Evolutionary conservation across 2,329 filamentous ascomycete genomes (phyloP).

Genomic region (Apiospora pterosperma): DNA sequence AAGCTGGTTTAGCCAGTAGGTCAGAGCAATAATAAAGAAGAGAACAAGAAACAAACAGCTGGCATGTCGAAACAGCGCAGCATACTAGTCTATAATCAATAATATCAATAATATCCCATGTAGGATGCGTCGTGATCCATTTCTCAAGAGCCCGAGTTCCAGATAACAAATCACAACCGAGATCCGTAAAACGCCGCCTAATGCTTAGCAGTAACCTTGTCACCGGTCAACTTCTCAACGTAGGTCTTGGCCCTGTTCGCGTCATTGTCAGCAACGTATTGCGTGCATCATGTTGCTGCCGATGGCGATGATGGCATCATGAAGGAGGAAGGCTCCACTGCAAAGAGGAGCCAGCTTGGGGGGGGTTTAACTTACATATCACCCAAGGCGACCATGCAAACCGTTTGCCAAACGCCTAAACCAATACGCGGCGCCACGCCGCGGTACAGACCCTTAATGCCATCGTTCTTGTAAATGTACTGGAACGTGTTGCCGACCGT

Average conservation of each 20-base stretch:
- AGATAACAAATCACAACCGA: not conserved
- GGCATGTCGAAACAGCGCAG: not conserved
- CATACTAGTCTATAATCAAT: not conserved
- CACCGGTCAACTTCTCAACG: constrained; percentile 64
- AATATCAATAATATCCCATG: not conserved
- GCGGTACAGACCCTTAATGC: constrained; percentile 88
- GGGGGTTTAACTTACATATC: constrained; percentile 73
- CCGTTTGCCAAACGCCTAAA: constrained; percentile 96
- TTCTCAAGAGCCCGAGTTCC: not conserved
- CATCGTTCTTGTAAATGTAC: constrained; percentile 92
- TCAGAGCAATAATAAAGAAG: not conserved
- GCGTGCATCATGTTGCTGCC: constrained; percentile 6
- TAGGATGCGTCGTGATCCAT: not conserved
- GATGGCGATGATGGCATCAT: not conserved
- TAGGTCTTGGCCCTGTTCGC: constrained; percentile 59
- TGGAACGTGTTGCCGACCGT: constrained; percentile 80
- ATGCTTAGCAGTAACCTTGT: constrained; percentile 64
- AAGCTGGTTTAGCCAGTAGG: not conserved
- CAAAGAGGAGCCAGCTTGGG: not conserved
- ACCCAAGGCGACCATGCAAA: constrained; percentile 99
- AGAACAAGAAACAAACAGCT: not conserved
- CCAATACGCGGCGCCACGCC: constrained; percentile 93
- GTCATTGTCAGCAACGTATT: constrained; percentile 20
- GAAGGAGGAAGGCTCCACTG: not conserved
- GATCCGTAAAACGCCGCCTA: constrained; percentile 39